Percentiles rank a stretch among this genome's conserved stretches.
These are phyloP conservation scores for Xerocomus amazonicus DNA, from an alignment of 1,284 basidiomycete genomes.

Conservation along the genomic window DNA sequence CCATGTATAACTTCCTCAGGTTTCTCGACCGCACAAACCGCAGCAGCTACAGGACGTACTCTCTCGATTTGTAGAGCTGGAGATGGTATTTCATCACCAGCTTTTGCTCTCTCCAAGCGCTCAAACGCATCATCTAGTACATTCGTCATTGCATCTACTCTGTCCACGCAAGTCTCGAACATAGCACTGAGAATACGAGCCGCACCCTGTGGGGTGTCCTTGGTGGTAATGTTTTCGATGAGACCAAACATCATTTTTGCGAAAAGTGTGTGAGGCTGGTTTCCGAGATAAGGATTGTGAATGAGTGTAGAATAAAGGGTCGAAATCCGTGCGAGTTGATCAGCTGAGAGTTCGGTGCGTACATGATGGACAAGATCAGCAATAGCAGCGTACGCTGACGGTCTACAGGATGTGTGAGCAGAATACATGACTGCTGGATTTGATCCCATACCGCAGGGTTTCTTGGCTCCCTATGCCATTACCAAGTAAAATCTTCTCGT, in stretches of 20 bases:
- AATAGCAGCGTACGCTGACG: slow-evolving; percentile 83
- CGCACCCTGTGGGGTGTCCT: slow-evolving; percentile 68
- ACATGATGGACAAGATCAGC: slow-evolving; percentile 95
- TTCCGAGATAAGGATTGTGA: slow-evolving; percentile 84
- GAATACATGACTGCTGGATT: neutral
- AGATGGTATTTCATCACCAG: slow-evolving; percentile 39
- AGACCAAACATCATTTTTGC: slow-evolving; percentile 93
- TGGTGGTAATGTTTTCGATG: slow-evolving; percentile 77
- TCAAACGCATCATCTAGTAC: slow-evolving; percentile 59
- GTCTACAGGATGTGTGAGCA: slow-evolving; percentile 41
- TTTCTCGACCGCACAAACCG: slow-evolving; percentile 72
- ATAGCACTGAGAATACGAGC: slow-evolving; percentile 69
- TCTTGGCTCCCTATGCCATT: slow-evolving; percentile 80
- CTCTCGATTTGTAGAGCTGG: slow-evolving; percentile 70
- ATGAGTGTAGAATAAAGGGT: slow-evolving; percentile 86
- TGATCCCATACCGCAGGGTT: slow-evolving; percentile 59
- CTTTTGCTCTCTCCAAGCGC: slow-evolving; percentile 49
- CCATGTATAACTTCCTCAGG: slow-evolving; percentile 72
- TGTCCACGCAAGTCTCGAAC: slow-evolving; percentile 84
- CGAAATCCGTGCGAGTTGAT: slow-evolving; percentile 80
- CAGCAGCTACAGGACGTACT: slow-evolving; percentile 71
- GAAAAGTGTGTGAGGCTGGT: slow-evolving; percentile 86
- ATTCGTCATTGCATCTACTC: slow-evolving; percentile 77
- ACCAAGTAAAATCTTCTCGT: slow-evolving; percentile 91
- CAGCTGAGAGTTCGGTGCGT: slow-evolving; percentile 75